A percentile compares a stretch with the other conserved stretches of the same genome.
phyloP scores from a whole-genome alignment of 2,329 filamentous ascomycete species.

The Gliomastix tumulicola region DNA sequence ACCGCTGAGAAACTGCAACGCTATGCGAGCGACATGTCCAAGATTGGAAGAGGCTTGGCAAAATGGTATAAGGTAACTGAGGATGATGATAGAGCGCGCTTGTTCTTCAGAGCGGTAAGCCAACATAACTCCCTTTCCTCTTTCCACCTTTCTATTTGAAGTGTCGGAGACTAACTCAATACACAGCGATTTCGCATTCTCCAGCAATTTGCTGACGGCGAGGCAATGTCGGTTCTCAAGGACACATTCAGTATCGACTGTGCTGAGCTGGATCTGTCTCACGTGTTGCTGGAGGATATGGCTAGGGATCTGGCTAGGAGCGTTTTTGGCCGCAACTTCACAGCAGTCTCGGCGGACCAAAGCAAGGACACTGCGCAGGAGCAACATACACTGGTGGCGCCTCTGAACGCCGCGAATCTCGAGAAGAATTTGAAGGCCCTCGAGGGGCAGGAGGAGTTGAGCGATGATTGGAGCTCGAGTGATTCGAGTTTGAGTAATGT shows the following conservation, averaged over 20 bases:
- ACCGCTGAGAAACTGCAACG: conserved; percentile 34
- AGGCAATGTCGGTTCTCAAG: conserved; percentile 35
- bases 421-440: conserved; percentile 43
- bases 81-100: conserved; percentile 41
- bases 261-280: conserved; percentile 41
- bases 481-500: too few relatives aligned
- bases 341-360: conserved; percentile 4
- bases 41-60: conserved; percentile 34
- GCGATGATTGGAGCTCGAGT: too few relatives aligned
- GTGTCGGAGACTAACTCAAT: too few relatives aligned
- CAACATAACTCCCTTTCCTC: too few relatives aligned
- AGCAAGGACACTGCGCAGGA: conserved; percentile 14
- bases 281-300: conserved; percentile 43
- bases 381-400: conserved; percentile 13
- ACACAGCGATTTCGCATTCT: conserved; percentile 44
- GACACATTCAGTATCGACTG: conserved; percentile 43
- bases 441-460: conserved; percentile 25
- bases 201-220: conserved; percentile 45
- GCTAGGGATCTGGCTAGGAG: conserved; percentile 34
- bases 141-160: too few relatives aligned
- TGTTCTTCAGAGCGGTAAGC: conserved; percentile 48
- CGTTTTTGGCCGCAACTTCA: conserved; percentile 15
- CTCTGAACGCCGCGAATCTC: conserved; percentile 39
- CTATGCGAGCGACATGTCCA: conserved; percentile 32
- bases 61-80: conserved; percentile 41